Base-by-base conservation (phyloP, 306 rosid genomes). In the Vigna reflexopilosa region DNA sequence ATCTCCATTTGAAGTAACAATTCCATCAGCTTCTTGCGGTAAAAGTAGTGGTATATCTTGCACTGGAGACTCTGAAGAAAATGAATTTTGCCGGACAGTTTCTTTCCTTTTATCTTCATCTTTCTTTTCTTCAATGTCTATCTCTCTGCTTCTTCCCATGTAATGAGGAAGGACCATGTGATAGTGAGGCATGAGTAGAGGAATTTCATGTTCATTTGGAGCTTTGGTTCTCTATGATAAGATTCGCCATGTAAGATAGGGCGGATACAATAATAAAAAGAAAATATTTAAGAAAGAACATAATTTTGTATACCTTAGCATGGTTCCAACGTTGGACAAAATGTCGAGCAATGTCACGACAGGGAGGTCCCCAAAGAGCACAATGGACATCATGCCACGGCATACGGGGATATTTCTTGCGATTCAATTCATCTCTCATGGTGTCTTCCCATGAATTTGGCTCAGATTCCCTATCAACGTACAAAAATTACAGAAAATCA, bases 371-470 rank as follows among this genome's bases (percentile, higher is more conserved):
- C 96, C 97, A 89, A 22, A 96, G 86, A 69, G 99, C 97, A 83
- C 99, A 96, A 72, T 96, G 99, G 68, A 96, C 98, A 58, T 96
- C 99, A 83, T 96, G 99, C 99, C 99, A 96, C 50, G 99, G 99
- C 98, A 96, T 93, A 16, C 99, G 98, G 13, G 99, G 99, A 86
- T 88, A 93, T 81, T 86, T 96, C 61, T 58, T 62, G 16, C 99
- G 98, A 72, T 93, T 96, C 82, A 96, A 82, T 88, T 96, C 99
- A 83, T 96, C 98, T 82, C 70, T 96, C 97, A 91, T 96, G 55
- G 97, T 90, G 83, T 96, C 99, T 85, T 93, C 99, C 99, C 99
- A 96, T 28, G 98, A 91, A 82, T 96, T 96, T 78, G 99, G 99
- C 83, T 96, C 99, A 56, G 99, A 96, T 82, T 96, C 99, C 87